These are phyloP conservation scores for Mortierella sp. DNA, from an alignment of 371 early-diverging fungal genomes.

Conservation along the genomic window DNA sequence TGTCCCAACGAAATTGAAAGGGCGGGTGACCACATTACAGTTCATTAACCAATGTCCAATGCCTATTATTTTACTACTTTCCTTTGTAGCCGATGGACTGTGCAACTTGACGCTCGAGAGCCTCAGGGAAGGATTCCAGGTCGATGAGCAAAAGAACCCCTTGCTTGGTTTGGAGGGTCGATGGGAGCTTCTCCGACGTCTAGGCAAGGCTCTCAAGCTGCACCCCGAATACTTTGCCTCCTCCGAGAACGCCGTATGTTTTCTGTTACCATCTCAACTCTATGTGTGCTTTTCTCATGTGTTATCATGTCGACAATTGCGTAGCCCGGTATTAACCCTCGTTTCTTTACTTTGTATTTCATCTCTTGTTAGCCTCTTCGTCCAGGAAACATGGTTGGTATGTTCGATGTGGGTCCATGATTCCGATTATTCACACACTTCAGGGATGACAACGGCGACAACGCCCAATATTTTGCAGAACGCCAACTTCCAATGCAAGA, in stretches of 20 bases:
- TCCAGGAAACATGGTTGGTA: slow-evolving; percentile 88
- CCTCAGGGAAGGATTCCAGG: slow-evolving; percentile 86
- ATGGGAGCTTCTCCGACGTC: slow-evolving; percentile 73
- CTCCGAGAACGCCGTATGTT: slow-evolving; percentile 36
- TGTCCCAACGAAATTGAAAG: background rate
- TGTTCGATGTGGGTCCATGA: slow-evolving; percentile 47
- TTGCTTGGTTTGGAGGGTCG: slow-evolving; percentile 90
- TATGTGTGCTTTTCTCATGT: background rate
- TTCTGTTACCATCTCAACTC: background rate
- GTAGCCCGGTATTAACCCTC: background rate
- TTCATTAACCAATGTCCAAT: background rate
- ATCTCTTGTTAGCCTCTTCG: slow-evolving; percentile 60
- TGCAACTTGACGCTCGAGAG: slow-evolving; percentile 66
- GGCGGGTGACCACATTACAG: background rate
- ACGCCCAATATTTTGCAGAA: background rate
- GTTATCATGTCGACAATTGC: background rate
- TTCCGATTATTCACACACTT: background rate
- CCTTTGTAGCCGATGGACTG: slow-evolving; percentile 68
- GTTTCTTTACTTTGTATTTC: background rate
- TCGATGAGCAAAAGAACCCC: slow-evolving; percentile 75
- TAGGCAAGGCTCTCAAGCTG: slow-evolving; percentile 70
- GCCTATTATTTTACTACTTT: background rate
- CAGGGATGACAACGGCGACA: background rate
- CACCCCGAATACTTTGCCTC: slow-evolving; percentile 75
- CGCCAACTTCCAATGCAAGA: background rate